These are phyloP conservation scores for Sporobolomyces phaffii DNA, from an alignment of 768 basidiomycete genomes.

Conservation along the genomic window DNA sequence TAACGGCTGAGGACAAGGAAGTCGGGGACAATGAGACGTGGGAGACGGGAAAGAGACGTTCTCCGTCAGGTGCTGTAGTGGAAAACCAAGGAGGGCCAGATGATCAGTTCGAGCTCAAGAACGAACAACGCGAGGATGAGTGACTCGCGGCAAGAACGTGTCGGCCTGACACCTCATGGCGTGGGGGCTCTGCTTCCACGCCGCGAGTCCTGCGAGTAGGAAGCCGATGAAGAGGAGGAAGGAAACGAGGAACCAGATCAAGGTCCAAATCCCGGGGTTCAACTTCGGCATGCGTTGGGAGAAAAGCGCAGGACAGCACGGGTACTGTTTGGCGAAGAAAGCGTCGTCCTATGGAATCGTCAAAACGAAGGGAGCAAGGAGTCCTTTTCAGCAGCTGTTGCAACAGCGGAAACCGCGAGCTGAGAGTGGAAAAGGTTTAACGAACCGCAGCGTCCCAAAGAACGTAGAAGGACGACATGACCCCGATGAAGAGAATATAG, in stretches of 20 bases:
- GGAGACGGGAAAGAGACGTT: too few species aligned
- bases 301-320: conserved; percentile 24
- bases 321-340: conserved; percentile 33
- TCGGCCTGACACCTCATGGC: conserved; percentile 35
- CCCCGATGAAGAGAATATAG: conserved; percentile 39
- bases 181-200: conserved; percentile 32
- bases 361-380: too few species aligned
- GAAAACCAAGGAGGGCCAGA: too few species aligned
- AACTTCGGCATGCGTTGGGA: neutral
- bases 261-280: conserved; percentile 12
- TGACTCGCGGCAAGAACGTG: conserved; percentile 21
- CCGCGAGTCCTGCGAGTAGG: conserved; percentile 30
- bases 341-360: conserved; percentile 30
- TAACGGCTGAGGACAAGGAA: too few species aligned
- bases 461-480: conserved; percentile 36
- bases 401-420: too few species aligned
- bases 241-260: conserved; percentile 24
- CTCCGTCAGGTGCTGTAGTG: too few species aligned
- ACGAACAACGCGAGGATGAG: too few species aligned
- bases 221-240: conserved; percentile 37
- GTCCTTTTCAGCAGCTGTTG: too few species aligned
- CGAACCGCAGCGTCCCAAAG: conserved; percentile 30
- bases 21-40: too few species aligned
- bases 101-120: too few species aligned
- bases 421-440: neutral